These are phyloP conservation scores for Macrolepiota dolichaula DNA, from an alignment of 768 basidiomycete species.

Conservation along the genomic window DNA sequence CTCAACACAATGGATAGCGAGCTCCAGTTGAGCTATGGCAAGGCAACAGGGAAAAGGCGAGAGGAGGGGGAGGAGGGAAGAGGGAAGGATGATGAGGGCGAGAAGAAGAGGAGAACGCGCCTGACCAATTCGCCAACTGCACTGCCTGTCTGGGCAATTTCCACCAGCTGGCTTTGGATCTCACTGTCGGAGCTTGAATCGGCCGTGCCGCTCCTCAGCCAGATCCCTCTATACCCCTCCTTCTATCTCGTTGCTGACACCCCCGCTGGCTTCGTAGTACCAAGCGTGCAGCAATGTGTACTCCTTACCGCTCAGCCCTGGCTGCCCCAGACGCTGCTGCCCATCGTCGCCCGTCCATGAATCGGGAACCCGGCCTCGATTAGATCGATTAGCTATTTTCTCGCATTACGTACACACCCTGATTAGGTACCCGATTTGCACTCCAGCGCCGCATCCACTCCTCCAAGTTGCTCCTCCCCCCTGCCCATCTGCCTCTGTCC, in stretches of 20 bases:
- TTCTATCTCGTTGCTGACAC: neutral
- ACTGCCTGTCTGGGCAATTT: slow-evolving; percentile 13
- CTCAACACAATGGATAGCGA: neutral
- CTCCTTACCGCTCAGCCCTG: neutral
- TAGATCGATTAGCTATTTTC: slow-evolving; percentile 10
- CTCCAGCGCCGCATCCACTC: slow-evolving; percentile 2
- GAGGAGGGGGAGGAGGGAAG: slow-evolving; percentile 6
- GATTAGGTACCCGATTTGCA: slow-evolving; percentile 14
- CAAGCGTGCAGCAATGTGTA: neutral
- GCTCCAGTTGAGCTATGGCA: neutral
- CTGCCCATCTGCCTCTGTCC: neutral
- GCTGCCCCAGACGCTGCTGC: neutral
- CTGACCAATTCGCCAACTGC: slow-evolving; percentile 12
- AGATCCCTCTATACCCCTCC: neutral
- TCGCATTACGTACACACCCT: slow-evolving; percentile 10
- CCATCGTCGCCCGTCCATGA: neutral
- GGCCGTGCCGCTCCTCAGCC: neutral
- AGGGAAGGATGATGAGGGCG: slow-evolving; percentile 12
- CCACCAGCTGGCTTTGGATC: slow-evolving; percentile 14
- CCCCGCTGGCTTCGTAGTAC: neutral
- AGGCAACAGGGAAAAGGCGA: neutral
- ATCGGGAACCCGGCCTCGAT: slow-evolving; percentile 8
- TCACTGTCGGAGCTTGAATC: slow-evolving; percentile 14
- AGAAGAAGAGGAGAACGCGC: slow-evolving; percentile 13
- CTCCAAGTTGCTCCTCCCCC: neutral